Evolutionary conservation across 2,329 filamentous ascomycete species (phyloP).

Genomic region (Capronia epimyces): DNA sequence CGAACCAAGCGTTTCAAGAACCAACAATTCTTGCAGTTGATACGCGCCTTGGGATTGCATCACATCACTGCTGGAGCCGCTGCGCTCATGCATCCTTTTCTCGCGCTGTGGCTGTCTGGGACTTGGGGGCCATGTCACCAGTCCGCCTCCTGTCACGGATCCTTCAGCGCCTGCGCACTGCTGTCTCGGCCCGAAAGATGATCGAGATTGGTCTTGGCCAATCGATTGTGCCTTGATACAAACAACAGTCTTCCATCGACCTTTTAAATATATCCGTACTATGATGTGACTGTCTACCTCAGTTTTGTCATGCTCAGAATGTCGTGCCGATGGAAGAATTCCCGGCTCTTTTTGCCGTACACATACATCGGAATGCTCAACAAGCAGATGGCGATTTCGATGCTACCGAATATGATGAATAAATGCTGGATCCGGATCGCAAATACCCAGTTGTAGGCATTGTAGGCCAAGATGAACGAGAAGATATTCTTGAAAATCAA

Average conservation of each 20-base stretch:
- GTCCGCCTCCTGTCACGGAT: not conserved
- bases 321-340: constrained; percentile 70
- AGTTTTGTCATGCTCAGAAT: constrained; percentile 52
- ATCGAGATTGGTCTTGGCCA: too few species aligned
- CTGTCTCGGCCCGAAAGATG: too few species aligned
- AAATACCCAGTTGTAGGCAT: constrained; percentile 77
- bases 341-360: constrained; percentile 70
- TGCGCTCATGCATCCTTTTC: not conserved
- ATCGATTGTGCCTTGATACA: not conserved
- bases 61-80: constrained; percentile 4
- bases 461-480: constrained; percentile 77
- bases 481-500: constrained; percentile 95
- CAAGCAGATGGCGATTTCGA: constrained; percentile 72
- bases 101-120: not conserved
- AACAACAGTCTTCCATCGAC: not conserved
- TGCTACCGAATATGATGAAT: constrained; percentile 67
- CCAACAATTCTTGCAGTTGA: constrained; percentile 7
- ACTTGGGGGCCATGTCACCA: not conserved
- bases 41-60: constrained; percentile 16
- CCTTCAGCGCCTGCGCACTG: too few species aligned
- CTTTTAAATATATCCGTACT: not conserved
- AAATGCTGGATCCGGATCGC: constrained; percentile 50
- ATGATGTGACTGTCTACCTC: constrained; percentile 19
- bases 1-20: constrained; percentile 15
- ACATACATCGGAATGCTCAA: constrained; percentile 71